Conservation (phyloP, 306 rosid genomes). For the Prunus mira region DNA sequence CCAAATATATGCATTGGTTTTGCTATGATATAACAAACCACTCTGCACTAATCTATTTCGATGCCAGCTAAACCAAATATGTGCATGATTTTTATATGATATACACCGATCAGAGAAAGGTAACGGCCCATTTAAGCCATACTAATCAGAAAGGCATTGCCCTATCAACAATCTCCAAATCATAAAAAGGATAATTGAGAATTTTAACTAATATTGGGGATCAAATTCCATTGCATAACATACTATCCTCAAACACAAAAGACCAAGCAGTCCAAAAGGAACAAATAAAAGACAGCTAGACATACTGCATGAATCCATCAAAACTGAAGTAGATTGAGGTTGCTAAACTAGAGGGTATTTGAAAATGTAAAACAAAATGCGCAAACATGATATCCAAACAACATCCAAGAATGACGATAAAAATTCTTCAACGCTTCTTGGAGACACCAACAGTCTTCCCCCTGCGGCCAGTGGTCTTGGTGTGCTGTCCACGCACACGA, state of each 20-base stretch:
- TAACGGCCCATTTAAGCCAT: too few relatives aligned
- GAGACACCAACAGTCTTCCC: conserved; percentile 99
- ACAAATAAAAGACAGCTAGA: conserved; percentile 5
- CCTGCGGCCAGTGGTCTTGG: conserved; percentile 96
- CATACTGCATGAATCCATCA: conserved; percentile 22
- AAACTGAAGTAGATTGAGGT: conserved; percentile 18
- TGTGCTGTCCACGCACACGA: conserved; percentile 99
- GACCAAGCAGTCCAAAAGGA: background rate
- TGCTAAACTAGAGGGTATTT: conserved; percentile 19
- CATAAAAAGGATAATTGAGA: background rate
- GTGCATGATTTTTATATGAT: too few relatives aligned
- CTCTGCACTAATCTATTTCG: too few relatives aligned
- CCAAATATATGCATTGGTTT: too few relatives aligned
- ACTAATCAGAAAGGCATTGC: background rate
- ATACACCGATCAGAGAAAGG: too few relatives aligned
- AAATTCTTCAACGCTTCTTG: conserved; percentile 68
- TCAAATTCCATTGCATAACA: conserved; percentile 9
- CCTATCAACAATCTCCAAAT: background rate
- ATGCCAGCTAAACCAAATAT: too few relatives aligned
- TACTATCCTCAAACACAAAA: conserved; percentile 16
- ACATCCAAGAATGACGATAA: background rate
- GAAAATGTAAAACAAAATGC: conserved; percentile 17
- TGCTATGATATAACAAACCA: too few relatives aligned
- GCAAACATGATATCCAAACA: conserved; percentile 11
- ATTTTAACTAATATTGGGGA: background rate